Base-by-base conservation (phyloP, 2,329 filamentous ascomycete species). In the Dactylellina leptospora region DNA sequence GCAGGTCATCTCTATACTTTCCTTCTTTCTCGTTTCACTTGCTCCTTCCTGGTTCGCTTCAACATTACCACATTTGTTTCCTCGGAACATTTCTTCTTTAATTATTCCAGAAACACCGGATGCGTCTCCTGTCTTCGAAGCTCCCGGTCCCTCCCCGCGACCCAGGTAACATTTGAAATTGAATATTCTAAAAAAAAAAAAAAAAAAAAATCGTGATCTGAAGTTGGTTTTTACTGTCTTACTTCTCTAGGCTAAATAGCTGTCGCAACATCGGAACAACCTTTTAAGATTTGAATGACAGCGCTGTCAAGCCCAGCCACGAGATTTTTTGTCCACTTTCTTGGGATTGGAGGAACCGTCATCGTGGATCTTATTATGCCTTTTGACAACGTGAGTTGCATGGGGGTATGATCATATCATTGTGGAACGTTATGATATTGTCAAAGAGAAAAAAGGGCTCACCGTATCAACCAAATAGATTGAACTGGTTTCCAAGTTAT, bases 41-140 rank as follows among this genome's bases (percentile, higher is more conserved):
- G 27, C 47, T 58, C 61, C 61, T 66, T 66, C 61, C 61, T 44
- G 13, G 28, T 64, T 64, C 60, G 53, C 50, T 55, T 63, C 38
- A 40, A 55, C 60, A 27, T 3, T 23, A 16, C 28, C 9, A 22
- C n/a, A 53, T 53, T 53, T 53, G 48, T 44, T n/a, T 55, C 30
- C 40, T 50, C 23, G 36, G 11, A 44, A 47, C 30, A 23, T 30
- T 56, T 51, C 45, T 30, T 36, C 48, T 56, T 36, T 9, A 20
- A 53, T 53, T 33, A 16, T 53, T 53, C 48, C 11, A 53, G 51
- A 55, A 55, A 28, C 11, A 27, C 4, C 5, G 11, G 20, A 5
- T 40, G 25, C 5, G 11, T 36, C 13, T 42, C 9, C 8, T 42
- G 5, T 38, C 25, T 8, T 22, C 3, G 27, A 33, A 27, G 25